Conservation (phyloP, 2,329 filamentous ascomycete genomes). For the Hypoxylon sp. region DNA sequence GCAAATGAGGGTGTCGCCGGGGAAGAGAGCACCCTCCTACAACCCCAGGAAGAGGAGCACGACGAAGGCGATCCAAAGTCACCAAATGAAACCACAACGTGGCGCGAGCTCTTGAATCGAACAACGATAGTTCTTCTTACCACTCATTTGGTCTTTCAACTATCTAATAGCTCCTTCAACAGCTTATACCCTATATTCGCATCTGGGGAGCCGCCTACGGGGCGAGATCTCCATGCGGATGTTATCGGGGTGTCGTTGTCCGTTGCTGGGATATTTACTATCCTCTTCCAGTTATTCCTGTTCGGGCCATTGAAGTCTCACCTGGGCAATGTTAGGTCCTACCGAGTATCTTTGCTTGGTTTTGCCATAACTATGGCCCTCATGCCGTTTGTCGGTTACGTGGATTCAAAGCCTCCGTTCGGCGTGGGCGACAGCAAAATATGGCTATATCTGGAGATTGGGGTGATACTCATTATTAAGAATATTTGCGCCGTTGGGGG, state of each 20-base stretch:
- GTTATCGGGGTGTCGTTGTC: conserved; percentile 90
- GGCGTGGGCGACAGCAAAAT: conserved; percentile 73
- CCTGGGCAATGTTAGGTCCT: conserved; percentile 88
- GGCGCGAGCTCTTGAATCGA: conserved; percentile 77
- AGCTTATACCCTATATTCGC: conserved; percentile 95
- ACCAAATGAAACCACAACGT: conserved; percentile 64
- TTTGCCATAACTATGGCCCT: conserved; percentile 86
- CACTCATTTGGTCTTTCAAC: conserved; percentile 93
- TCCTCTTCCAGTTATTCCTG: conserved; percentile 88
- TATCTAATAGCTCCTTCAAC: conserved; percentile 95
- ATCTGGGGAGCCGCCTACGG: conserved; percentile 79
- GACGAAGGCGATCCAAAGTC: conserved; percentile 60
- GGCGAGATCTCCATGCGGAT: conserved; percentile 79
- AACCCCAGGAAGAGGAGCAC: conserved; percentile 56
- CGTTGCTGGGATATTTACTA: conserved; percentile 86
- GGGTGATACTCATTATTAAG: conserved; percentile 84
- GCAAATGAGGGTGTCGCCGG: conserved; percentile 46
- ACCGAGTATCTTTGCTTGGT: conserved; percentile 81
- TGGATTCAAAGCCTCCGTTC: conserved; percentile 69
- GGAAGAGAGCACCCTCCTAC: conserved; percentile 49
- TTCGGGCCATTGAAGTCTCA: conserved; percentile 84
- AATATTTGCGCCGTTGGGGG: conserved; percentile 92
- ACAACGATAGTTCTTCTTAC: conserved; percentile 85
- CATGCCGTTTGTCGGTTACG: conserved; percentile 92
- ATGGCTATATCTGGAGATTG: conserved; percentile 87